Evolutionary conservation across 2,329 filamentous ascomycete genomes (phyloP).

Genomic region (Parastagonospora nodorum): DNA sequence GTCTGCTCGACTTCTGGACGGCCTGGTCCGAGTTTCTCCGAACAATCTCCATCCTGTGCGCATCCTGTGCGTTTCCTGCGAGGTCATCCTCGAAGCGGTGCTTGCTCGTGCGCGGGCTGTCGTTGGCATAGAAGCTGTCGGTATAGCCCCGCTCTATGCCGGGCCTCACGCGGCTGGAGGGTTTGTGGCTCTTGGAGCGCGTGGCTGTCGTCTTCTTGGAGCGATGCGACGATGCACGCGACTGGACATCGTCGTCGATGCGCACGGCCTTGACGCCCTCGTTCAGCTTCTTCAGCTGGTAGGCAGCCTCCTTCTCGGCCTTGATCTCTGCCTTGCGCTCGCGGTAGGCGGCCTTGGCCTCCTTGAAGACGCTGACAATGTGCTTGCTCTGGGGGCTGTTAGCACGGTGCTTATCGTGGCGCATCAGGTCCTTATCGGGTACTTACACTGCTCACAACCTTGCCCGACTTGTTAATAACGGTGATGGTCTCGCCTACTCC

Average conservation of each 20-base stretch:
- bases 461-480: conserved; percentile 88
- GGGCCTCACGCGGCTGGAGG: conserved; percentile 30
- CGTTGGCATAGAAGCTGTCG: conserved; percentile 53
- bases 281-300: conserved; percentile 64
- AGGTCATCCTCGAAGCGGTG: conserved; percentile 41
- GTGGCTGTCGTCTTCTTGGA: conserved; percentile 31
- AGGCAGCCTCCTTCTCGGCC: conserved; percentile 67
- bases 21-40: conserved; percentile 51
- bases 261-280: conserved; percentile 59
- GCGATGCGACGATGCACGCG: conserved; percentile 36
- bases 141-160: conserved; percentile 52
- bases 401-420: conserved; percentile 14
- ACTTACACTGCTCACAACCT: conserved; percentile 85
- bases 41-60: conserved; percentile 47
- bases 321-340: conserved; percentile 85
- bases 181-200: conserved; percentile 30
- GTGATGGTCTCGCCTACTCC: conserved; percentile 74
- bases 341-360: conserved; percentile 84
- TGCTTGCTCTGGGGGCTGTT: conserved; percentile 75
- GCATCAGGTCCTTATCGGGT: conserved; percentile 8
- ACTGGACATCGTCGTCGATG: conserved; percentile 45
- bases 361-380: conserved; percentile 86
- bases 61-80: conserved; percentile 32
- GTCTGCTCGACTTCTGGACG: conserved; percentile 15
- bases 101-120: conserved; percentile 24